A percentile compares a stretch with the other conserved stretches of the same genome.
phyloP scores from a whole-genome alignment of 495 filamentous ascomycete species.

The Arthonia radiata region DNA sequence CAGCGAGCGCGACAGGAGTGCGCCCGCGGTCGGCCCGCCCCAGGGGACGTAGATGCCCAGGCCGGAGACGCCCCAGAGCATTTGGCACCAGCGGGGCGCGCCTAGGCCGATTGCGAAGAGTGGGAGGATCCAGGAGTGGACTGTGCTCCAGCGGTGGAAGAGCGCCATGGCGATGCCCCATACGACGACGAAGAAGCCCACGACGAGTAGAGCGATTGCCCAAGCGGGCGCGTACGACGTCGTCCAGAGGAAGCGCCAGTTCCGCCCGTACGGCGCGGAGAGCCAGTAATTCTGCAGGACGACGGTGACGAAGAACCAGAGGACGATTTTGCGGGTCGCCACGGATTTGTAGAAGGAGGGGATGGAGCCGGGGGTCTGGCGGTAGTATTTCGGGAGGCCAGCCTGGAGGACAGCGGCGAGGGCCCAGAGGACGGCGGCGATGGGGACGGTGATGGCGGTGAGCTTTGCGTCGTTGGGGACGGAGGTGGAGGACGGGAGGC shows the following conservation, averaged over 20 bases:
- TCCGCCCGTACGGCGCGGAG: slow-evolving; percentile 32
- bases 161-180: slow-evolving; percentile 25
- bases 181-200: slow-evolving; percentile 32
- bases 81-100: slow-evolving; percentile 39
- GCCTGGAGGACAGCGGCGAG: slow-evolving; percentile 26
- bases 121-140: slow-evolving; percentile 38
- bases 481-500: slow-evolving; percentile 10
- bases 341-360: slow-evolving; percentile 33
- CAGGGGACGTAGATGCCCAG: slow-evolving; percentile 36
- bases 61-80: slow-evolving; percentile 33
- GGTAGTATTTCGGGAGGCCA: slow-evolving; percentile 40
- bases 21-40: slow-evolving; percentile 24
- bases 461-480: slow-evolving; percentile 12
- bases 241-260: slow-evolving; percentile 35
- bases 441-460: slow-evolving; percentile 21
- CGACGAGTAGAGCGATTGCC: slow-evolving; percentile 24
- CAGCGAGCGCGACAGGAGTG: slow-evolving; percentile 26
- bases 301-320: slow-evolving; percentile 36
- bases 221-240: slow-evolving; percentile 26
- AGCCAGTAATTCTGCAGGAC: slow-evolving; percentile 46
- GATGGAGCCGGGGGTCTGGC: slow-evolving; percentile 38
- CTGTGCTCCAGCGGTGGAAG: slow-evolving; percentile 24
- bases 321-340: slow-evolving; percentile 30
- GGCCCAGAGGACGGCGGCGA: slow-evolving; percentile 25
- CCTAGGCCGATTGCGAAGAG: slow-evolving; percentile 40